Conservation (phyloP, 345 rosid genomes). For the Murraya koenigii region DNA sequence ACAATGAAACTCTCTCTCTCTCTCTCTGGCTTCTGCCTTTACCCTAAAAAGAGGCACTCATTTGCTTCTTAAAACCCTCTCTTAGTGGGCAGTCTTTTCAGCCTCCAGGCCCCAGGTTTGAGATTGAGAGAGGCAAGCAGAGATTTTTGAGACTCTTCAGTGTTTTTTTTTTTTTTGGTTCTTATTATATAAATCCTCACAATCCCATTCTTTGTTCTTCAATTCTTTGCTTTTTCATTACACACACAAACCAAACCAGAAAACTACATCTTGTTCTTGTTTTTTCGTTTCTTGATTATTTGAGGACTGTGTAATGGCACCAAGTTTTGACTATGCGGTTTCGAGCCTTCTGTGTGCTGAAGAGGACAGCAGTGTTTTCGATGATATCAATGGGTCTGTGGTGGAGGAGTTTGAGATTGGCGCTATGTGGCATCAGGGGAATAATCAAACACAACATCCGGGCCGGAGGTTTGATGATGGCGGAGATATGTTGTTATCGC, state of each 20-base stretch:
- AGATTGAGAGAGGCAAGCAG: slow-evolving; percentile 14
- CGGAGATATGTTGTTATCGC: slow-evolving; percentile 34
- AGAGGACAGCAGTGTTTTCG: slow-evolving; percentile 42
- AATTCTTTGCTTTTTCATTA: slow-evolving; percentile 22
- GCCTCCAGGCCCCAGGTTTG: slow-evolving; percentile 22
- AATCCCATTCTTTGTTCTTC: slow-evolving; percentile 25
- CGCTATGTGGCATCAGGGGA: slow-evolving; percentile 28
- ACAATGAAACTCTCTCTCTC: neutral
- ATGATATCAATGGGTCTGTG: slow-evolving; percentile 25
- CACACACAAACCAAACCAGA: neutral
- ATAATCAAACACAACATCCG: slow-evolving; percentile 26
- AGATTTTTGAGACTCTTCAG: slow-evolving; percentile 2
- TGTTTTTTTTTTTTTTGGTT: slow-evolving; percentile 18
- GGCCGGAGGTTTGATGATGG: slow-evolving; percentile 21
- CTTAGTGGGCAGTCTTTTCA: slow-evolving; percentile 34
- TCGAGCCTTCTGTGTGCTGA: slow-evolving; percentile 60
- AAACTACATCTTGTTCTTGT: neutral
- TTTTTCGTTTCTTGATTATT: neutral
- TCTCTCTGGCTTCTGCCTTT: slow-evolving; percentile 3
- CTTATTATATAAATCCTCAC: slow-evolving; percentile 5
- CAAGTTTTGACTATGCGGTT: slow-evolving; percentile 51
- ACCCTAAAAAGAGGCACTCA: slow-evolving; percentile 41
- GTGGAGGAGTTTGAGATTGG: slow-evolving; percentile 39
- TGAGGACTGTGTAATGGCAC: slow-evolving; percentile 42
- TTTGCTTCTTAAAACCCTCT: slow-evolving; percentile 44